Evolutionary conservation across 1,284 basidiomycete genomes (phyloP).

Genomic region (Mrakiaceae sp.): DNA sequence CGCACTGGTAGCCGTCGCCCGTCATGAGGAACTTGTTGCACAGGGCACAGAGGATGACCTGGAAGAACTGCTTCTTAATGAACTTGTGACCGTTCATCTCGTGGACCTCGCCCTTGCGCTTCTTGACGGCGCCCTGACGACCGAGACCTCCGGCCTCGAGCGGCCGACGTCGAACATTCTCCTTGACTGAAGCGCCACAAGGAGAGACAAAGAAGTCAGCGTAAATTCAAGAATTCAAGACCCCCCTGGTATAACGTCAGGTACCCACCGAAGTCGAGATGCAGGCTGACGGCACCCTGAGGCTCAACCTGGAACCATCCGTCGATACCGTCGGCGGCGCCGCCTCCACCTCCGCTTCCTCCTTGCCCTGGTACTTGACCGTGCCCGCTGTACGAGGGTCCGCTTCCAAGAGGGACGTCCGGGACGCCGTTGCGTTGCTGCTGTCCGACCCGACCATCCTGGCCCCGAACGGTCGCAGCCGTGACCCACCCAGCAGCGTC

Average conservation of each 20-base stretch:
- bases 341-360: constrained; percentile 21
- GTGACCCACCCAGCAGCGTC: constrained; percentile 84
- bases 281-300: constrained; percentile 79
- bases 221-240: not conserved
- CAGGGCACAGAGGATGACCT: constrained; percentile 95
- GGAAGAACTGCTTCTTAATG: constrained; percentile 93
- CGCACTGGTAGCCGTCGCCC: constrained; percentile 94
- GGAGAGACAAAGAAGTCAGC: not conserved
- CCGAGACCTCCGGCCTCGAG: constrained; percentile 84
- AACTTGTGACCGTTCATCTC: constrained; percentile 99
- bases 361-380: constrained; percentile 3
- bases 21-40: constrained; percentile 97
- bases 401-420: constrained; percentile 27
- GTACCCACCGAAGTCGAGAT: constrained; percentile 75
- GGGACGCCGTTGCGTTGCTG: constrained; percentile 15
- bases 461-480: constrained; percentile 43
- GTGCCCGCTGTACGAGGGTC: constrained; percentile 24
- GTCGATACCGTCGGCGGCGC: constrained; percentile 65
- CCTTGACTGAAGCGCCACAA: constrained; percentile 57
- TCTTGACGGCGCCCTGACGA: constrained; percentile 93
- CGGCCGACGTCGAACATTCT: constrained; percentile 88
- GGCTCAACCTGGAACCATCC: constrained; percentile 98
- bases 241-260: not conserved
- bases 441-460: constrained; percentile 18
- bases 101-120: constrained; percentile 95